These are phyloP conservation scores for Picochlorum sp. DNA, from an alignment of 139 green algal genomes.

Conservation along the genomic window DNA sequence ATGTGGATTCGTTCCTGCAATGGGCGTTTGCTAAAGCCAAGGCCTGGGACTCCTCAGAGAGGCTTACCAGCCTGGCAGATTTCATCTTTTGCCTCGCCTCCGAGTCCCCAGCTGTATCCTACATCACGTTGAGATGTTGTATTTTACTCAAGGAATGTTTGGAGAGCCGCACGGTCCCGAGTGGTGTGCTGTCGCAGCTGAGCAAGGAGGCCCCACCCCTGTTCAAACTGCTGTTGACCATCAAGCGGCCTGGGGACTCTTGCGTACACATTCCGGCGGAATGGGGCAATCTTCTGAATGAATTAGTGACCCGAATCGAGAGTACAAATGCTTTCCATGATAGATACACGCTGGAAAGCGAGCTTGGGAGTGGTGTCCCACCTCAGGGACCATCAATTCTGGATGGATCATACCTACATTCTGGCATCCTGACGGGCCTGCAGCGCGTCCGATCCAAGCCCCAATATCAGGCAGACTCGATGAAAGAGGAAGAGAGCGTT, in stretches of 20 bases:
- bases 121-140: background rate
- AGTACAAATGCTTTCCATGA: background rate
- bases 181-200: background rate
- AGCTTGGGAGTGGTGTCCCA: background rate
- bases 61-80: background rate
- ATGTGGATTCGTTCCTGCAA: background rate
- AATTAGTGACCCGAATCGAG: background rate
- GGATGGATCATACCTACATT: background rate
- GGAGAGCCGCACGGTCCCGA: background rate
- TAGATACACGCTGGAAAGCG: background rate
- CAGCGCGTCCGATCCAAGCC: background rate
- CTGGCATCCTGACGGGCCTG: background rate
- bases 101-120: background rate
- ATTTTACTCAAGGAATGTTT: background rate
- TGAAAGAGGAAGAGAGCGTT: background rate
- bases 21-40: background rate
- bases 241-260: background rate
- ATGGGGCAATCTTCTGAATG: background rate
- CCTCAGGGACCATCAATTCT: too few relatives aligned
- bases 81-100: background rate
- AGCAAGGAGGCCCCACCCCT: background rate
- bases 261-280: background rate
- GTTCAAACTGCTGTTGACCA: background rate
- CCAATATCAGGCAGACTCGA: background rate
- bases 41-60: background rate